phyloP scores from a whole-genome alignment of 305 asterid species.

The Fraxinus angustifolia region DNA sequence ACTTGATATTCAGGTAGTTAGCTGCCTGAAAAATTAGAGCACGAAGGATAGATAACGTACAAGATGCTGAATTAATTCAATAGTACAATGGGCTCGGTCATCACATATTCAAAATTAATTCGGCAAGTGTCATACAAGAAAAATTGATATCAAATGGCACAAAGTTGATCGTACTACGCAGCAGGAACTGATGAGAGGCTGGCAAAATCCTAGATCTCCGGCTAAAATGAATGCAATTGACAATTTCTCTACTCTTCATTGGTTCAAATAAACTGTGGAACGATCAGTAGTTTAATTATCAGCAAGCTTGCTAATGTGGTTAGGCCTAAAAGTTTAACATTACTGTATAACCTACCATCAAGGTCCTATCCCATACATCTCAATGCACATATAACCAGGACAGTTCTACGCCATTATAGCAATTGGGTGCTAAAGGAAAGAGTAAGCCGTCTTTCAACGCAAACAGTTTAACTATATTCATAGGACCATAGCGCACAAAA shows the following conservation, averaged over 20 bases:
- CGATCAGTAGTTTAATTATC: neutral
- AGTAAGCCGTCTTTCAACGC: neutral
- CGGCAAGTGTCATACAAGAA: neutral
- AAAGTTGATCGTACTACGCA: neutral
- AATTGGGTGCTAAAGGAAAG: neutral
- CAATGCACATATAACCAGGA: neutral
- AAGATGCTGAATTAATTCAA: neutral
- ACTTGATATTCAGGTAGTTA: neutral
- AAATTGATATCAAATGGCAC: neutral
- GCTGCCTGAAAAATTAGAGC: neutral
- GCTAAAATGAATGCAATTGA: neutral
- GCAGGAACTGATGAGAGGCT: neutral
- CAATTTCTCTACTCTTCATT: neutral
- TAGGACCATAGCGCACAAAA: neutral
- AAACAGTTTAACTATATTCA: neutral
- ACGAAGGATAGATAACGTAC: too few species aligned
- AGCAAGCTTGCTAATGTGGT: neutral
- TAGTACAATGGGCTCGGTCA: neutral
- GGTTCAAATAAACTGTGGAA: neutral
- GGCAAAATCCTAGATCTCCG: neutral
- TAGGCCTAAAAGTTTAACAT: neutral
- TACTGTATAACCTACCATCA: neutral
- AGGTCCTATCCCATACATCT: neutral
- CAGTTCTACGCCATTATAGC: neutral
- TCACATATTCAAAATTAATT: neutral